Conservation (phyloP, 2,329 filamentous ascomycete species). For the Didymella sp. region DNA sequence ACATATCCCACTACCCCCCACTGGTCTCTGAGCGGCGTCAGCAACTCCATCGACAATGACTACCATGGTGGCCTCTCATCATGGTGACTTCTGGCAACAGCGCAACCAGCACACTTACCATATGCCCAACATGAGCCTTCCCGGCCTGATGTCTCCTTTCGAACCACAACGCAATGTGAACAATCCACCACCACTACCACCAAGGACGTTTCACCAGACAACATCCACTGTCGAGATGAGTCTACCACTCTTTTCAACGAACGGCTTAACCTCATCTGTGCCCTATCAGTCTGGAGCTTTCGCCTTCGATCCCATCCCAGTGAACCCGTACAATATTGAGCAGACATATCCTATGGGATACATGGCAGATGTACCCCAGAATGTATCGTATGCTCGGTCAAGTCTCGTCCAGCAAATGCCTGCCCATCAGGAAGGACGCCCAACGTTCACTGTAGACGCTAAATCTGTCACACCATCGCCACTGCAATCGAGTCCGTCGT, state of each 20-base stretch:
- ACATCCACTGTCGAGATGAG: slow-evolving; percentile 45
- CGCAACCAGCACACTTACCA: slow-evolving; percentile 41
- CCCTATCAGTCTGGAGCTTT: slow-evolving; percentile 48
- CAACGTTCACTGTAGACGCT: slow-evolving; percentile 42
- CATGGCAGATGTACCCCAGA: slow-evolving; percentile 33
- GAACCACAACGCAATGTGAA: slow-evolving; percentile 37
- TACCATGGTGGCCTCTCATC: slow-evolving; percentile 48
- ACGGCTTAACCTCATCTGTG: slow-evolving; percentile 39
- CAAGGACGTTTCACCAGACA: slow-evolving; percentile 41
- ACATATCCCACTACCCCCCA: slow-evolving; percentile 31
- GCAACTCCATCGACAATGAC: slow-evolving; percentile 43
- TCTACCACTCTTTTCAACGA: slow-evolving; percentile 46
- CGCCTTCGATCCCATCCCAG: slow-evolving; percentile 43
- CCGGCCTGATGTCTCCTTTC: slow-evolving; percentile 41
- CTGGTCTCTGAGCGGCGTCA: slow-evolving; percentile 19
- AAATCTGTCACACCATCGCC: slow-evolving; percentile 55
- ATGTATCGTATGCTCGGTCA: slow-evolving; percentile 35
- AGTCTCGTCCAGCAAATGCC: slow-evolving; percentile 35
- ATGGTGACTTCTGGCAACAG: slow-evolving; percentile 45
- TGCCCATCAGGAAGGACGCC: slow-evolving; percentile 39
- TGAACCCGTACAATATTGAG: slow-evolving; percentile 49
- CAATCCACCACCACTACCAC: slow-evolving; percentile 29
- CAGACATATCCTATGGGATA: slow-evolving; percentile 42
- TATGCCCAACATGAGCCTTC: slow-evolving; percentile 41
- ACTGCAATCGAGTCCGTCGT: slow-evolving; percentile 50